A percentile compares a stretch with the other conserved stretches of the same genome.
These are phyloP conservation scores for Hericium rajendrae DNA, from an alignment of 768 basidiomycete genomes.

Conservation along the genomic window DNA sequence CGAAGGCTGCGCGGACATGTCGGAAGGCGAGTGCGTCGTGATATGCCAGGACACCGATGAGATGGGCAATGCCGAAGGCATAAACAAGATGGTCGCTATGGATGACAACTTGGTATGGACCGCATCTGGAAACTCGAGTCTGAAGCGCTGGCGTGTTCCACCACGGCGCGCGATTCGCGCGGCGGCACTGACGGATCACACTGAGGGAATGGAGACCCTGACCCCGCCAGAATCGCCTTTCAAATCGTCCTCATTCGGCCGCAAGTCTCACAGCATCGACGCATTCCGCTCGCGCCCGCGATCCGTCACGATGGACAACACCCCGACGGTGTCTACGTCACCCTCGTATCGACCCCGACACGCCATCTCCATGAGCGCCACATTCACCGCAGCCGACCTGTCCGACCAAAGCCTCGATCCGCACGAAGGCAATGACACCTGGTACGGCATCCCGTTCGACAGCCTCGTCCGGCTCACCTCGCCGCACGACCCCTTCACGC, in stretches of 20 bases:
- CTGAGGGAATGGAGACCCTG: slow-evolving; percentile 2
- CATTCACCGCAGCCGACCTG: not conserved
- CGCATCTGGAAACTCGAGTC: slow-evolving; percentile 70
- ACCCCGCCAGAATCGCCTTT: slow-evolving; percentile 8
- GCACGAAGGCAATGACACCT: slow-evolving; percentile 25
- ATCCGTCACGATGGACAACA: slow-evolving; percentile 9
- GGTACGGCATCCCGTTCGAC: slow-evolving; percentile 61
- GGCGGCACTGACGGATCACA: slow-evolving; percentile 9
- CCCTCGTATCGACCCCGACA: slow-evolving; percentile 17
- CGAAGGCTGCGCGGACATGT: slow-evolving; percentile 67
- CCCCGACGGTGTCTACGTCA: slow-evolving; percentile 6
- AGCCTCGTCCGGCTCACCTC: slow-evolving; percentile 61
- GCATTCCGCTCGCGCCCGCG: slow-evolving; percentile 4
- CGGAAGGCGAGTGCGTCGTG: slow-evolving; percentile 83
- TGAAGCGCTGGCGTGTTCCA: slow-evolving; percentile 77
- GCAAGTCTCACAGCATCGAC: slow-evolving; percentile 10
- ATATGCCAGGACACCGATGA: too few relatives aligned
- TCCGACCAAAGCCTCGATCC: slow-evolving; percentile 6
- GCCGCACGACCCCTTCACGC: slow-evolving; percentile 37
- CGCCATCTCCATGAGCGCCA: slow-evolving; percentile 12
- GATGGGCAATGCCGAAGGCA: slow-evolving; percentile 42
- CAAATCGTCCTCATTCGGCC: not conserved
- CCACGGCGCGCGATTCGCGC: slow-evolving; percentile 31
- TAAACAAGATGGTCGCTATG: slow-evolving; percentile 75
- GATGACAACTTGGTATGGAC: slow-evolving; percentile 88